Evolutionary conservation across 495 filamentous ascomycete genomes (phyloP).

Genomic region (Penicillium lagena): DNA sequence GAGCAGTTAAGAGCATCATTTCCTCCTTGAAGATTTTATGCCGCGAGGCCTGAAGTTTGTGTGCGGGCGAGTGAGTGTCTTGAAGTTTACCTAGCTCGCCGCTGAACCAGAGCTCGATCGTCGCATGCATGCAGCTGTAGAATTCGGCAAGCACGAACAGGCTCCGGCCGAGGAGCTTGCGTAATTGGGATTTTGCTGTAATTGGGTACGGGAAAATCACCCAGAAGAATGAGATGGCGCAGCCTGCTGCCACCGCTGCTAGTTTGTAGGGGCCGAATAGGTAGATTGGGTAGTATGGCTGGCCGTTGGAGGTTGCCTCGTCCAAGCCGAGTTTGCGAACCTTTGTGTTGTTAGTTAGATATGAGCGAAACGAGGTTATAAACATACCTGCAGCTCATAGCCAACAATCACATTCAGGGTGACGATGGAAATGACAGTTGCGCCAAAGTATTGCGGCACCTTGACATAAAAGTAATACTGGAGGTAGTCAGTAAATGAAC

Average conservation of each 20-base stretch:
- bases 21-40: constrained; percentile 28
- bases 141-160: constrained; percentile 69
- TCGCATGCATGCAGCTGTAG: constrained; percentile 62
- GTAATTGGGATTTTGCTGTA: constrained; percentile 60
- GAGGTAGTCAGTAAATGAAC: background rate
- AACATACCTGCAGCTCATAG: constrained; percentile 62
- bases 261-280: constrained; percentile 63
- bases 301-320: constrained; percentile 51
- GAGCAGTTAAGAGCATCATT: constrained; percentile 23
- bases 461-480: constrained; percentile 62
- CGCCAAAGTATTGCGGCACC: constrained; percentile 50
- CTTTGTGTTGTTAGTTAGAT: constrained; percentile 10
- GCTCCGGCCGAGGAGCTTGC: constrained; percentile 56
- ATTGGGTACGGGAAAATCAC: constrained; percentile 71
- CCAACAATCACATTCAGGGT: constrained; percentile 65
- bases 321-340: constrained; percentile 57
- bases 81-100: constrained; percentile 49
- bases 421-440: constrained; percentile 57
- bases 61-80: constrained; percentile 11
- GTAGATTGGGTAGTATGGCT: constrained; percentile 65
- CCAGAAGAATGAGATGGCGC: constrained; percentile 70
- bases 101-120: constrained; percentile 51
- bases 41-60: constrained; percentile 13
- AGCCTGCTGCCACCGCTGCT: constrained; percentile 60
- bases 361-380: background rate